These are phyloP conservation scores for Suillus subluteus DNA, from an alignment of 768 basidiomycete species.

Conservation along the genomic window DNA sequence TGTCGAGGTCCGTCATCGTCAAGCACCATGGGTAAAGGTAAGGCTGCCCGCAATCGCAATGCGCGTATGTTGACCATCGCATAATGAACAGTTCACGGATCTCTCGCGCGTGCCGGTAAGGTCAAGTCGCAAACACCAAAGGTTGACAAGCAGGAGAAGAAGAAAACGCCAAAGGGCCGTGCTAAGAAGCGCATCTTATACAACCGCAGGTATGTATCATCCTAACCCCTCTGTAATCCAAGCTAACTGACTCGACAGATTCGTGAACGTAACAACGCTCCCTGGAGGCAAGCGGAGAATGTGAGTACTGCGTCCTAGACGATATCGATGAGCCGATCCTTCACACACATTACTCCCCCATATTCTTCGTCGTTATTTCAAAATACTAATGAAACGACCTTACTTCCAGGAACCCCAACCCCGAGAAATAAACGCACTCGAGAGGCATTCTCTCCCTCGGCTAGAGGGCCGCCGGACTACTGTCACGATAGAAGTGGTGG, in stretches of 20 bases:
- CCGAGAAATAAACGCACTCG: constrained; percentile 27
- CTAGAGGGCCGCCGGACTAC: constrained; percentile 18
- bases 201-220: constrained; percentile 82
- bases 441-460: constrained; percentile 18
- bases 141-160: constrained; percentile 99
- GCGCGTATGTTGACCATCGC: constrained; percentile 13
- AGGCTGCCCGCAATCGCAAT: not conserved
- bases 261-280: constrained; percentile 91
- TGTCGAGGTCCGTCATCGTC: constrained; percentile 8
- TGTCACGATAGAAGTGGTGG: constrained; percentile 17
- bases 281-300: constrained; percentile 95
- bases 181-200: constrained; percentile 96
- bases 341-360: constrained; percentile 91
- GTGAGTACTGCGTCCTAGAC: constrained; percentile 76
- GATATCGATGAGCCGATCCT: constrained; percentile 68
- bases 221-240: not conserved
- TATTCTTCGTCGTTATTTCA: constrained; percentile 40
- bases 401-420: constrained; percentile 31
- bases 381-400: not conserved
- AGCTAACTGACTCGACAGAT: constrained; percentile 46
- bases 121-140: constrained; percentile 98
- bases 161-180: constrained; percentile 96
- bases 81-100: constrained; percentile 82
- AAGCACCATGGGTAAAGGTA: constrained; percentile 9
- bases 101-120: constrained; percentile 99